Evolutionary conservation across 305 asterid genomes (phyloP).

Genomic region (Rubia peregrina): DNA sequence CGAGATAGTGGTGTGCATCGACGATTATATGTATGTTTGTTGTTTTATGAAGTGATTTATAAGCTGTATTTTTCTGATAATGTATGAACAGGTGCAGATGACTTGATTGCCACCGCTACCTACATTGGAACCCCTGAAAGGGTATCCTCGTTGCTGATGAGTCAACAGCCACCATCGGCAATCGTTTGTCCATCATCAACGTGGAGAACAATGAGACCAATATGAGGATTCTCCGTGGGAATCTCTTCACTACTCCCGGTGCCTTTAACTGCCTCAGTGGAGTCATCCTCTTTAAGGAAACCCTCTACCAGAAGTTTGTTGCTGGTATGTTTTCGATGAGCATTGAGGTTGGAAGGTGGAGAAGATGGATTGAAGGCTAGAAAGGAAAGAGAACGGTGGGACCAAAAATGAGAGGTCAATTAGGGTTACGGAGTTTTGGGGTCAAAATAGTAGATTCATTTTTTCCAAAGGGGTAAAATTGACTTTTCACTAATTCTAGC

Average conservation of each 20-base stretch:
- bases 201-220: slow-evolving; percentile 53
- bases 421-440: no score
- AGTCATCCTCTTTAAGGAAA: slow-evolving; percentile 55
- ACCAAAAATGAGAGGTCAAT: no score
- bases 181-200: slow-evolving; percentile 54
- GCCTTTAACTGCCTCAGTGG: slow-evolving; percentile 55
- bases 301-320: slow-evolving; percentile 58
- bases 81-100: slow-evolving; percentile 28
- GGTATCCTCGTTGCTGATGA: slow-evolving; percentile 73
- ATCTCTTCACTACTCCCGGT: slow-evolving; percentile 49
- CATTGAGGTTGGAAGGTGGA: no score
- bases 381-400: no score
- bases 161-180: slow-evolving; percentile 64
- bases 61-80: neutral
- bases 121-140: slow-evolving; percentile 57
- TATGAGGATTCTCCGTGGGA: slow-evolving; percentile 56
- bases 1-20: no score
- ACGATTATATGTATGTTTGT: neutral
- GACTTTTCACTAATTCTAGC: no score
- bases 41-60: neutral
- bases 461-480: no score
- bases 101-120: slow-evolving; percentile 48
- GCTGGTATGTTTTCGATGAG: slow-evolving; percentile 23
- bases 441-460: no score
- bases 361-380: no score